Conservation (phyloP, 2,329 filamentous ascomycete genomes). For the Sclerotinia glacialis region DNA sequence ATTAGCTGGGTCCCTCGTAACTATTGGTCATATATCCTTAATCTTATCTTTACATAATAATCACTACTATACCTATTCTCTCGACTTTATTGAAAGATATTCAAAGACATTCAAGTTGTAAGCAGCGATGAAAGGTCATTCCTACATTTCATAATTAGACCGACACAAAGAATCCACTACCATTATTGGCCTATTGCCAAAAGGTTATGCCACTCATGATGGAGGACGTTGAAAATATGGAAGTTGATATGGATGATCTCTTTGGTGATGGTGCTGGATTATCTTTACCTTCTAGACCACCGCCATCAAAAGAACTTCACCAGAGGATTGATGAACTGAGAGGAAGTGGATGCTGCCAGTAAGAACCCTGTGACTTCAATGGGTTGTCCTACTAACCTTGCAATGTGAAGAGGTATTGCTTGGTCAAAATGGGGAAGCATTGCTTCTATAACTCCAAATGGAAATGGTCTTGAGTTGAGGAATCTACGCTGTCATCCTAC, state of each 20-base stretch:
- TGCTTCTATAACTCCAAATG: constrained; percentile 73
- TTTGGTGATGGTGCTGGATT: constrained; percentile 69
- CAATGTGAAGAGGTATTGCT: constrained; percentile 63
- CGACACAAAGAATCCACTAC: not conserved
- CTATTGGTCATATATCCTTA: not conserved
- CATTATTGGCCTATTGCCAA: not conserved
- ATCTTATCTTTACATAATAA: not conserved
- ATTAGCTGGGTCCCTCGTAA: not conserved
- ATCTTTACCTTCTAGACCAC: constrained; percentile 51
- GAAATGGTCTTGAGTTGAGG: constrained; percentile 66
- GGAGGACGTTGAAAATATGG: constrained; percentile 52
- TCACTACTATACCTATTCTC: not conserved
- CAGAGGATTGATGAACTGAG: constrained; percentile 75
- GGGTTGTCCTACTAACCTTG: constrained; percentile 15
- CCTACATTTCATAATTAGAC: not conserved
- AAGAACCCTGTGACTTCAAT: constrained; percentile 42
- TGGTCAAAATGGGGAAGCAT: constrained; percentile 90
- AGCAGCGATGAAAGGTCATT: no score
- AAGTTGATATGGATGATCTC: constrained; percentile 64
- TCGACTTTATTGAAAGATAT: not conserved
- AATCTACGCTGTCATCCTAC: constrained; percentile 67
- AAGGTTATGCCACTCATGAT: constrained; percentile 51
- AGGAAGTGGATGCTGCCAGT: constrained; percentile 77
- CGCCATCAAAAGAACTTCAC: constrained; percentile 60
- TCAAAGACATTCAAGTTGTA: no score